Evolutionary conservation across 768 basidiomycete genomes (phyloP), one percentile per base, ranked within the genome.

Genomic region (Boletus tylopilopsis): DNA sequence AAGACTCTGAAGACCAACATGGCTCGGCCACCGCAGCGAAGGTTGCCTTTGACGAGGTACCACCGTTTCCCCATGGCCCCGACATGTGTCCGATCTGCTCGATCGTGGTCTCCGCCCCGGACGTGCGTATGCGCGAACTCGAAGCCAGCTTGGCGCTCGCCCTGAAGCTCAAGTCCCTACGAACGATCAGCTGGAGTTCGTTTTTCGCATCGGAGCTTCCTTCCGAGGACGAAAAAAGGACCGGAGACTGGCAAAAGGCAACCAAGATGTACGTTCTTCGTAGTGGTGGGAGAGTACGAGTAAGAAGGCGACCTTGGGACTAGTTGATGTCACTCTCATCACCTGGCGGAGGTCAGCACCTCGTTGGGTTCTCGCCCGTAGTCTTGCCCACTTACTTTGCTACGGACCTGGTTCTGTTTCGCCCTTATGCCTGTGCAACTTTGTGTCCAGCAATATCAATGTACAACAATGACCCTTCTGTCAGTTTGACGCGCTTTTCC

Each of bases 181-280:
- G 67, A 45, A 72, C 64, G 1, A 64, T 84, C 24, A 66, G 73
- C 16, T 85, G 81, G 79, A 78, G 76, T 47, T 75, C 81, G 0
- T 76, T 76, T 53, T 76, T 79, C 53, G 42, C 61, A 21, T 51
- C 50, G 35, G 48, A 51, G 55, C 56, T 44, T 6, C 35, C 49
- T 25, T 42, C 34, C 43, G 61, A 46, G 30, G 60, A 49, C 27
- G 54, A 54, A 40, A 46, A 43, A 42, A 59, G 36, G 49, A 48
- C 48, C 33, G 59, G 57, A 6, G 57, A 63, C 52, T 54, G 60
- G 60, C 29, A 51, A 43, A 56, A 59, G 48, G 63, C 56, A 57
- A 76, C 76, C 23, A 74, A 64, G 32, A 61, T 72, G 4, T 75
- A 75, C 60, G 57, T 81, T 32, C 54, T 69, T 45, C 71, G 78